phyloP scores from a whole-genome alignment of 108 stramenopile genomes.

The Nitzschia inconspicua region DNA sequence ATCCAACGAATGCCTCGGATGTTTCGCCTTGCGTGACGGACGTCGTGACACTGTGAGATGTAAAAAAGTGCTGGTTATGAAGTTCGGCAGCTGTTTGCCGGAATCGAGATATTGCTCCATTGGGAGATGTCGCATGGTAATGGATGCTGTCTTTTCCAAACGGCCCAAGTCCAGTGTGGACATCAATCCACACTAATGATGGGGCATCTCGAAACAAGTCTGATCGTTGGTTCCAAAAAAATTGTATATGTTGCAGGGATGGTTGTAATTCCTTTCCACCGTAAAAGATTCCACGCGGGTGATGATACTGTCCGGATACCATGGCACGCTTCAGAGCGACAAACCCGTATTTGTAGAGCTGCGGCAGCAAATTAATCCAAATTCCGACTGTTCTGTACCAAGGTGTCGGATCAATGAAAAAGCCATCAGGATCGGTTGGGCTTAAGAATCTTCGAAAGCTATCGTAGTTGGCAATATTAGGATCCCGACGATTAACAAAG shows the following conservation, averaged over 20 bases:
- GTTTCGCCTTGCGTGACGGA: slow-evolving; percentile 1
- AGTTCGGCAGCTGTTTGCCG: background rate
- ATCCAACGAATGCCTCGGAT: slow-evolving; percentile 15
- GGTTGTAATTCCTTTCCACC: slow-evolving; percentile 60
- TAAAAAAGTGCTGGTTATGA: slow-evolving; percentile 6
- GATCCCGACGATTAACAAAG: slow-evolving; percentile 37
- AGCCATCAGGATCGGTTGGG: slow-evolving; percentile 4
- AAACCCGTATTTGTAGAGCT: slow-evolving; percentile 41
- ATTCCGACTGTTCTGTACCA: slow-evolving; percentile 18
- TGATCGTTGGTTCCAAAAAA: slow-evolving; percentile 7
- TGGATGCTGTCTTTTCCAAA: slow-evolving; percentile 49
- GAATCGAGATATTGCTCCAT: background rate
- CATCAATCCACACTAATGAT: slow-evolving; percentile 70
- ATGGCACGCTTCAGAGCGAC: slow-evolving; percentile 48
- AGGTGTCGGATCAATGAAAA: background rate
- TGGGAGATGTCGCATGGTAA: background rate
- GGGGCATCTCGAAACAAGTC: slow-evolving; percentile 10
- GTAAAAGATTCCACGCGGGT: slow-evolving; percentile 62
- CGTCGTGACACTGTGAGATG: background rate
- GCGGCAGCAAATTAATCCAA: slow-evolving; percentile 9
- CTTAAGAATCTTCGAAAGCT: slow-evolving; percentile 40
- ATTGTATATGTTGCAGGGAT: slow-evolving; percentile 34
- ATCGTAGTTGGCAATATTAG: slow-evolving; percentile 56
- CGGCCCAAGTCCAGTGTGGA: slow-evolving; percentile 78
- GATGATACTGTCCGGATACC: slow-evolving; percentile 77